Conservation (phyloP, 306 rosid genomes). For the Biancaea sappan region DNA sequence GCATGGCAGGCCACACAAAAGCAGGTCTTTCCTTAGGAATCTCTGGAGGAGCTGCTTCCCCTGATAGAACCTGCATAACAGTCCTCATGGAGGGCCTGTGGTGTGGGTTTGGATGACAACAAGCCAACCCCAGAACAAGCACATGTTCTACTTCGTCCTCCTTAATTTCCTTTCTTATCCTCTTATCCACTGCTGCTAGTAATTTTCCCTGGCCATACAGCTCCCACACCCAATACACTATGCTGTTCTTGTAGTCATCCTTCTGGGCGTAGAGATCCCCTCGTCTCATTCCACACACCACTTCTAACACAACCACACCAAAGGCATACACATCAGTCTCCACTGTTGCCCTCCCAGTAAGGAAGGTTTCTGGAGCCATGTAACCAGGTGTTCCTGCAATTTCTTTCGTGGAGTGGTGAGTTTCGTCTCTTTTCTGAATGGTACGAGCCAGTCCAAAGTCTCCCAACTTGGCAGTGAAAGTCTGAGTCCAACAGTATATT, state of each 20-base stretch:
- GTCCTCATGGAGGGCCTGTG: conserved; percentile 66
- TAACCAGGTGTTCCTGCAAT: conserved; percentile 87
- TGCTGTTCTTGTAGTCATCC: conserved; percentile 52
- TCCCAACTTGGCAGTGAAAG: conserved; percentile 60
- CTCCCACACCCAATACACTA: conserved; percentile 75
- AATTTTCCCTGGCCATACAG: conserved; percentile 45
- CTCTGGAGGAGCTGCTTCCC: conserved; percentile 54
- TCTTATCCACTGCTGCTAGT: conserved; percentile 48
- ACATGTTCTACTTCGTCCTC: conserved; percentile 37
- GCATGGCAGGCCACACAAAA: conserved; percentile 76
- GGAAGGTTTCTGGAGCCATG: conserved; percentile 85
- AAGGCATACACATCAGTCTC: conserved; percentile 81
- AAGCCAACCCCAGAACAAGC: conserved; percentile 67
- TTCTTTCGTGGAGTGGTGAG: conserved; percentile 73
- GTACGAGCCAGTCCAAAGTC: conserved; percentile 81
- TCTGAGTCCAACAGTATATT: conserved; percentile 74
- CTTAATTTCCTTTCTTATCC: conserved; percentile 31
- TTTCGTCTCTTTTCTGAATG: conserved; percentile 49
- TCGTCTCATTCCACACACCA: conserved; percentile 65
- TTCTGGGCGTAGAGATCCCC: conserved; percentile 37
- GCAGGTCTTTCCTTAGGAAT: conserved; percentile 61
- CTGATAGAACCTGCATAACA: conserved; percentile 60
- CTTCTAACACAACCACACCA: conserved; percentile 70
- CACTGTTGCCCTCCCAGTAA: conserved; percentile 61
- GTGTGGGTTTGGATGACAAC: conserved; percentile 85